phyloP scores from a whole-genome alignment of 306 rosid species.

The Biancaea sappan region DNA sequence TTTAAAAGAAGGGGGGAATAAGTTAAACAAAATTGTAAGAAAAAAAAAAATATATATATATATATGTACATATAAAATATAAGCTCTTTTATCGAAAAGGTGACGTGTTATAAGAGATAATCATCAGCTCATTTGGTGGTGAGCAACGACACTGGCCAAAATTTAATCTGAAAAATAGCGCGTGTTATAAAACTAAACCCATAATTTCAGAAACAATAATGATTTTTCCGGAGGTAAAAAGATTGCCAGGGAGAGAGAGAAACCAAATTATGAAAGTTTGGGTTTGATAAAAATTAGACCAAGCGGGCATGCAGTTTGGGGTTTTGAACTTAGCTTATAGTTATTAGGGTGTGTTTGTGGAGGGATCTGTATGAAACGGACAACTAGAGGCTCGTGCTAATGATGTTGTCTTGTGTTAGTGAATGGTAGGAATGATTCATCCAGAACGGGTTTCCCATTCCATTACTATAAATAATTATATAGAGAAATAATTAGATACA shows the following conservation, averaged over 20 bases:
- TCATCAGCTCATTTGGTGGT: constrained; percentile 82
- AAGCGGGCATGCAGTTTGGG: constrained; percentile 20
- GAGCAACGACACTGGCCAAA: constrained; percentile 48
- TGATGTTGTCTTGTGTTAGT: constrained; percentile 90
- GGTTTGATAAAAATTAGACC: constrained; percentile 52
- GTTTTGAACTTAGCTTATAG: not conserved
- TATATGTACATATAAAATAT: no score
- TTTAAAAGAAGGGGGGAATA: not conserved
- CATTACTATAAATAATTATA: constrained; percentile 37
- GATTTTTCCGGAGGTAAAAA: constrained; percentile 26
- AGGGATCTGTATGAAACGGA: constrained; percentile 52
- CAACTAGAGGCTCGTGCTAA: constrained; percentile 59
- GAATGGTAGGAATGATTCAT: constrained; percentile 83
- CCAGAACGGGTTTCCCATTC: constrained; percentile 70
- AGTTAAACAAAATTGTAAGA: constrained; percentile 12
- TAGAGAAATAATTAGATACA: not conserved
- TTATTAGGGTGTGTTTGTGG: constrained; percentile 17
- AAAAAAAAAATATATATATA: constrained; percentile 21
- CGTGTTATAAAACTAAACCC: constrained; percentile 66
- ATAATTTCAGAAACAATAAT: constrained; percentile 58
- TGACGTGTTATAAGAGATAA: constrained; percentile 74
- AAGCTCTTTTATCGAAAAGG: constrained; percentile 51
- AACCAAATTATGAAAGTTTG: constrained; percentile 59
- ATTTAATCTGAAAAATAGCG: constrained; percentile 46
- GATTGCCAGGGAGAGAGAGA: constrained; percentile 32